Base-by-base conservation (phyloP, 345 rosid genomes). In the Conringia planisiliqua region DNA sequence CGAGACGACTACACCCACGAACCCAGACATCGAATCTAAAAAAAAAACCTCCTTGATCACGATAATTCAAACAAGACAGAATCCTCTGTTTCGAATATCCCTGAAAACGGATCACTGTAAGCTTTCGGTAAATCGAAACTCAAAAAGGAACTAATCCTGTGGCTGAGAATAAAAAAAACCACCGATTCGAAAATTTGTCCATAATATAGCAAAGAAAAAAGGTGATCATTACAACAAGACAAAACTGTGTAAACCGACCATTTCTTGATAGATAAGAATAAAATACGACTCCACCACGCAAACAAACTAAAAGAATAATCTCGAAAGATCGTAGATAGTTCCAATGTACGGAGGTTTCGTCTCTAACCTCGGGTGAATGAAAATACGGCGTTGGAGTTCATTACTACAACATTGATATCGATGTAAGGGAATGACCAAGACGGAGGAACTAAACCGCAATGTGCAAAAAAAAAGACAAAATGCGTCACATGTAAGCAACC, bases 1-100 rank as follows among this genome's bases (percentile, higher is more conserved):
- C 1, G 97, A 87, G 54, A 89, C 85, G n/a, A 82, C 74, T 78
- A 91, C 89, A 52, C 94, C 94, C 30, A 72, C 78, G 29, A 71
- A 87, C 68, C 90, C 83, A 24, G 98, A 88, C 98, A 94, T 93
- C 70, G 24, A 22, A 22, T 22, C 24, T 22, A 1, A 22, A 2
- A 22, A 2, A 22, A 22, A 22, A 22, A 1, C 24, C 24, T 3
- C 10, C 27, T 60, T 62, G 29, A 29, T 36, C 24, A 60, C 17
- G 29, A 62, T 62, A 3, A 29, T n/a, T 22, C 44, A 52, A 20
- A 74, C 62, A 57, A 62, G 66, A 22, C 57, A 60, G 7, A 56
- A 40, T 26, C 64, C 54, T 69, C 32, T 51, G 55, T 55, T 33
- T 26, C n/a, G 17, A 51, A 38, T 29, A 20, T 70, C 56, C 57